A percentile compares a stretch with the other conserved stretches of the same genome.
Evolutionary conservation across 805 yeast genomes (phyloP).

Genomic region (Brettanomyces nanus): DNA sequence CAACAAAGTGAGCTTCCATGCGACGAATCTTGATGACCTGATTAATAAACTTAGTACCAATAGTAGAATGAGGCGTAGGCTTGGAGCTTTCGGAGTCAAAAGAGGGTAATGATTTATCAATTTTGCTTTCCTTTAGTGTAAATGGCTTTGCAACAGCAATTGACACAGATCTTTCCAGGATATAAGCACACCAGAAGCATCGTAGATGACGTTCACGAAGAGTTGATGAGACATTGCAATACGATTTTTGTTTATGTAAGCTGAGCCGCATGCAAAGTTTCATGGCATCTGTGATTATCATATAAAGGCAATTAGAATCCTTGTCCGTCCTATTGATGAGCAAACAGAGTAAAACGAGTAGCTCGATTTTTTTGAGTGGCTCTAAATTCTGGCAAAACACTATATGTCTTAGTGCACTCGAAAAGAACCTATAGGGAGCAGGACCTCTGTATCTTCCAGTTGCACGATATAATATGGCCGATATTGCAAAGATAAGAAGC

Average conservation of each 20-base stretch:
- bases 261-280: conserved; percentile 31
- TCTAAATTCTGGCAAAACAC: conserved; percentile 36
- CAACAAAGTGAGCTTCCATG: conserved; percentile 53
- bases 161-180: conserved; percentile 54
- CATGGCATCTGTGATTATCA: conserved; percentile 47
- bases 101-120: conserved; percentile 40
- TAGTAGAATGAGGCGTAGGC: conserved; percentile 27
- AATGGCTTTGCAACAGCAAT: conserved; percentile 55
- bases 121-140: conserved; percentile 40
- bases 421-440: conserved; percentile 46
- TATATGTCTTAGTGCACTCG: conserved; percentile 51
- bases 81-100: conserved; percentile 38
- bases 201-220: conserved; percentile 36
- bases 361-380: conserved; percentile 39
- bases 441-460: conserved; percentile 51
- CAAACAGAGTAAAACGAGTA: conserved; percentile 42
- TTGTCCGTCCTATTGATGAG: conserved; percentile 54
- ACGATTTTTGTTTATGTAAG: conserved; percentile 30
- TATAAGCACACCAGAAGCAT: conserved; percentile 56
- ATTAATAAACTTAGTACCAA: conserved; percentile 39
- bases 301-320: conserved; percentile 47
- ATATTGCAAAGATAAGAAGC: conserved; percentile 46
- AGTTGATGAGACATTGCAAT: conserved; percentile 21
- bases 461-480: conserved; percentile 44
- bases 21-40: conserved; percentile 50